A percentile compares a stretch with the other conserved stretches of the same genome.
phyloP scores from a whole-genome alignment of 305 asterid species.

The Fraxinus latifolia region DNA sequence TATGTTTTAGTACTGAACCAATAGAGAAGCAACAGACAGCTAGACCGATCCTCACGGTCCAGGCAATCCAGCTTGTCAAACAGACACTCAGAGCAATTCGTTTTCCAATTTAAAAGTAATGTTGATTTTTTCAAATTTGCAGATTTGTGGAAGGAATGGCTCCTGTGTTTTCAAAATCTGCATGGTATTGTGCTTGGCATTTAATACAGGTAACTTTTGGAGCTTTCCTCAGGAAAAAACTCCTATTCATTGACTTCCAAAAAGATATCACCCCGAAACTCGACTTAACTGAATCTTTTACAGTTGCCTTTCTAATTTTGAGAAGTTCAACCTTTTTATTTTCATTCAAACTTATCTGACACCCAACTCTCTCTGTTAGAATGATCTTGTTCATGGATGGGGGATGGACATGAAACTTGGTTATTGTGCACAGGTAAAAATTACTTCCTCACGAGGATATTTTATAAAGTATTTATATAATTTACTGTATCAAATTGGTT shows the following conservation, averaged over 20 bases:
- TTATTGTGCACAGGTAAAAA: constrained; percentile 87
- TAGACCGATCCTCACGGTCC: background rate
- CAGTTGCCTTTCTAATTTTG: constrained; percentile 3
- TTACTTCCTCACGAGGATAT: background rate
- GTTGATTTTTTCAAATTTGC: constrained; percentile 28
- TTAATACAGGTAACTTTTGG: constrained; percentile 69
- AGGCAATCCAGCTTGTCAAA: background rate
- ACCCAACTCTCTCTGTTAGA: constrained; percentile 41
- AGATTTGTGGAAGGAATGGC: constrained; percentile 99
- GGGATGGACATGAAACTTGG: constrained; percentile 99
- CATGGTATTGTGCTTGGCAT: constrained; percentile 99
- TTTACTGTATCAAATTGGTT: background rate
- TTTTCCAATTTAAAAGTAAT: constrained; percentile 9
- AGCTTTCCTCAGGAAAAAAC: background rate
- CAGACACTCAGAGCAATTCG: background rate
- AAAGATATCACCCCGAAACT: background rate
- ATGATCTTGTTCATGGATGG: constrained; percentile 99
- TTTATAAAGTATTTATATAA: background rate
- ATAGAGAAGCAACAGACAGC: background rate
- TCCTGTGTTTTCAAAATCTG: constrained; percentile 92
- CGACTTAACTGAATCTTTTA: background rate
- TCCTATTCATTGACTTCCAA: background rate
- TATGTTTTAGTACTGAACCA: background rate
- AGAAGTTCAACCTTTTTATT: constrained; percentile 13
- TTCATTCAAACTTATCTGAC: constrained; percentile 17